phyloP scores from a whole-genome alignment of 2,329 filamentous ascomycete genomes.

The Rutstroemia sydowiana region DNA sequence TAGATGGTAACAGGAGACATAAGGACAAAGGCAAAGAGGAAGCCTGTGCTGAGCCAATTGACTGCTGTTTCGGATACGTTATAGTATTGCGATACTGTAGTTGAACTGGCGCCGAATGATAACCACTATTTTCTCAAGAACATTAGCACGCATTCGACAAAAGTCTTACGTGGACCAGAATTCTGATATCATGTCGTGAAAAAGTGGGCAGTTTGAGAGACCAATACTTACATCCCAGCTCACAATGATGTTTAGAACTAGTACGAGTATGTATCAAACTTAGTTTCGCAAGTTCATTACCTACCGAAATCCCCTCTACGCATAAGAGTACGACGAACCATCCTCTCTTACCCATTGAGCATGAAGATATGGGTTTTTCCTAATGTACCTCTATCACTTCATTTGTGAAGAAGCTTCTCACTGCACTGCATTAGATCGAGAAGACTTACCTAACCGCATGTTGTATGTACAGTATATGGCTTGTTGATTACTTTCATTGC shows the following conservation, averaged over 20 bases:
- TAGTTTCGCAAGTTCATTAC: no score
- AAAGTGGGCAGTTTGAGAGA: background rate
- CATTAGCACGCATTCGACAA: slow-evolving; percentile 5
- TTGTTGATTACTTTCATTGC: no score
- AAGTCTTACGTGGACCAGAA: background rate
- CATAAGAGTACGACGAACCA: no score
- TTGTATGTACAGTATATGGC: no score
- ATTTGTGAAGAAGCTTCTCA: no score
- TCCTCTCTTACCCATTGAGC: slow-evolving; percentile 77
- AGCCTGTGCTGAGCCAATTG: slow-evolving; percentile 89
- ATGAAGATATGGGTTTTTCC: no score
- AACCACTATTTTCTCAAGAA: slow-evolving; percentile 60
- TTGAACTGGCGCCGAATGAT: slow-evolving; percentile 79
- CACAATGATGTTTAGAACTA: slow-evolving; percentile 87
- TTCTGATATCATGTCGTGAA: background rate
- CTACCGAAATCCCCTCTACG: no score
- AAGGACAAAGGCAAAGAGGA: slow-evolving; percentile 75
- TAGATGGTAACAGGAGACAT: slow-evolving; percentile 68
- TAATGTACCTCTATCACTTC: no score
- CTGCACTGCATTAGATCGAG: no score
- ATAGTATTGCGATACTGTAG: slow-evolving; percentile 69
- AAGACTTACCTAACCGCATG: no score
- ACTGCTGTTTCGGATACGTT: slow-evolving; percentile 64
- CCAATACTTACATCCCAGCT: slow-evolving; percentile 79
- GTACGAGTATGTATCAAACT: no score